Conservation (phyloP, 2,329 filamentous ascomycete genomes). For the Pseudogymnoascus sp. region DNA sequence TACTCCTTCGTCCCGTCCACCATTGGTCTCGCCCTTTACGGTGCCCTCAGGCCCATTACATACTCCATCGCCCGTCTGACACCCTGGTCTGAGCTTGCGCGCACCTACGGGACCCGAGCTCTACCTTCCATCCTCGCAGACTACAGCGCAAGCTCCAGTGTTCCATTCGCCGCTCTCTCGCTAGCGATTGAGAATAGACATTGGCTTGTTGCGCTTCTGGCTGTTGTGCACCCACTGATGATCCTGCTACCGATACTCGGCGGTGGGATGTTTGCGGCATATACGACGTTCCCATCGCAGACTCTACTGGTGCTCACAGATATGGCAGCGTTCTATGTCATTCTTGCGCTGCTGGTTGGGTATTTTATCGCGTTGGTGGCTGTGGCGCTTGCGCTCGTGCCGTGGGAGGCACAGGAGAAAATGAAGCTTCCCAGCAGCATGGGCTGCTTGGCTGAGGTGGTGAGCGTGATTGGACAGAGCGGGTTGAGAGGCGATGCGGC, state of each 20-base stretch:
- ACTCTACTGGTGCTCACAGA: constrained; percentile 63
- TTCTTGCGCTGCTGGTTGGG: constrained; percentile 64
- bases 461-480: constrained; percentile 69
- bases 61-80: constrained; percentile 57
- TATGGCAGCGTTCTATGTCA: constrained; percentile 62
- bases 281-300: constrained; percentile 45
- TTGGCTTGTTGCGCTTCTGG: constrained; percentile 48
- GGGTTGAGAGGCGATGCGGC: constrained; percentile 64
- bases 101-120: constrained; percentile 51
- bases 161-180: constrained; percentile 22
- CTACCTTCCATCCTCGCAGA: constrained; percentile 60
- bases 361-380: constrained; percentile 58
- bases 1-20: constrained; percentile 69
- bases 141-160: constrained; percentile 45
- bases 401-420: constrained; percentile 38
- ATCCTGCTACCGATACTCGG: constrained; percentile 57
- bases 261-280: constrained; percentile 66
- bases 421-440: constrained; percentile 67
- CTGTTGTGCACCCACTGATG: constrained; percentile 52
- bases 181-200: constrained; percentile 56
- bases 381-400: constrained; percentile 29
- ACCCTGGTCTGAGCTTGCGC: constrained; percentile 59
- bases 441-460: constrained; percentile 64
- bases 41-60: constrained; percentile 61
- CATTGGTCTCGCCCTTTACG: constrained; percentile 59